Conservation (phyloP, 2,329 filamentous ascomycete species). For the Ceratocystis ficicola region DNA sequence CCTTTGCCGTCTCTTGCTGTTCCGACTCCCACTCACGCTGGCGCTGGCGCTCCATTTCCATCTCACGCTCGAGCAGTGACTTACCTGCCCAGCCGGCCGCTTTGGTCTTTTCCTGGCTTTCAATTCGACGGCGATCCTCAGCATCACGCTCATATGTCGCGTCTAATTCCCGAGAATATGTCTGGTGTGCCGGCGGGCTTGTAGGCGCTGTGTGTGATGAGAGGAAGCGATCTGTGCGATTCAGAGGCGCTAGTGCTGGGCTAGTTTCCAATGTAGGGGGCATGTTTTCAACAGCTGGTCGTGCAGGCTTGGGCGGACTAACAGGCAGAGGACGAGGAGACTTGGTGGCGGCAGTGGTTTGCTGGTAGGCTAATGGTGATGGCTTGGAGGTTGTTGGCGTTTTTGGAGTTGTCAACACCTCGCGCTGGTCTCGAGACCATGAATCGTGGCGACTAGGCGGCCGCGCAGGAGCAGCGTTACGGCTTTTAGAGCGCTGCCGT, state of each 20-base stretch:
- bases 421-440: slow-evolving; percentile 52
- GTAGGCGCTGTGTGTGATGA: slow-evolving; percentile 32
- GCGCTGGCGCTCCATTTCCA: slow-evolving; percentile 65
- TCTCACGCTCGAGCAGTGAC: slow-evolving; percentile 59
- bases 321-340: slow-evolving; percentile 37
- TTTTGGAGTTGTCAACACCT: slow-evolving; percentile 40
- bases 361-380: slow-evolving; percentile 36
- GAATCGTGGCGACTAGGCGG: slow-evolving; percentile 48
- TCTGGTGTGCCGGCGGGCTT: slow-evolving; percentile 33
- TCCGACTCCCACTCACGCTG: slow-evolving; percentile 71
- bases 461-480: slow-evolving; percentile 27
- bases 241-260: slow-evolving; percentile 10
- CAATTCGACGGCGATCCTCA: slow-evolving; percentile 49
- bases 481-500: slow-evolving; percentile 34
- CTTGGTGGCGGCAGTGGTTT: slow-evolving; percentile 29
- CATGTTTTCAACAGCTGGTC: slow-evolving; percentile 21
- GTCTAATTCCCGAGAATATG: slow-evolving; percentile 44
- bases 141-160: slow-evolving; percentile 49
- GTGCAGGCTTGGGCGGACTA: slow-evolving; percentile 13
- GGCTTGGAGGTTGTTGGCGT: slow-evolving; percentile 11
- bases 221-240: slow-evolving; percentile 47
- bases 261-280: slow-evolving; percentile 27
- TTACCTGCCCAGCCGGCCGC: slow-evolving; percentile 49
- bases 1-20: slow-evolving; percentile 51
- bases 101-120: slow-evolving; percentile 49